These are phyloP conservation scores for Rutidosis leptorrhynchoides DNA, from an alignment of 129 eudicot species.

Conservation along the genomic window DNA sequence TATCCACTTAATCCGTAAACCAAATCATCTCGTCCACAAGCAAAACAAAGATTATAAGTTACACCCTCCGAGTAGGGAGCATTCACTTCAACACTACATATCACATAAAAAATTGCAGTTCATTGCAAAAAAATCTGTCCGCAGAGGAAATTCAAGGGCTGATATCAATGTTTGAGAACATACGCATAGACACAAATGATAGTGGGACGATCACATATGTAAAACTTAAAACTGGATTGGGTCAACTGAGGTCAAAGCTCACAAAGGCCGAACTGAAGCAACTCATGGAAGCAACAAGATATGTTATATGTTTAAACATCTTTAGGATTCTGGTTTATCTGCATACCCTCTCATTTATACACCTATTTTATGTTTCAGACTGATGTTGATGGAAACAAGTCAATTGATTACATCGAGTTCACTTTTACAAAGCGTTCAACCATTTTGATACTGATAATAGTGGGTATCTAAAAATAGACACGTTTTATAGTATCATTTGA, in stretches of 20 bases:
- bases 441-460: constrained; percentile 76
- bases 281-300: constrained; percentile 91
- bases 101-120: constrained; percentile 39
- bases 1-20: no score
- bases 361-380: constrained; percentile 40
- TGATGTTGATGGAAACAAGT: constrained; percentile 89
- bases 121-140: constrained; percentile 83
- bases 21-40: not conserved
- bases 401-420: constrained; percentile 86
- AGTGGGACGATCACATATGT: constrained; percentile 86
- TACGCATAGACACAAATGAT: constrained; percentile 86
- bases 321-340: constrained; percentile 12
- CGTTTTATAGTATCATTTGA: not conserved
- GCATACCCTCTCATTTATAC: not conserved
- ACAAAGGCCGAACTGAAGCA: constrained; percentile 82
- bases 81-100: not conserved
- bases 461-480: constrained; percentile 44
- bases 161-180: constrained; percentile 73
- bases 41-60: no score
- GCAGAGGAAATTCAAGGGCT: constrained; percentile 86
- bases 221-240: constrained; percentile 80
- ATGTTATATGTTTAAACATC: constrained; percentile 1
- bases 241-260: constrained; percentile 85
- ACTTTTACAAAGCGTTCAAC: constrained; percentile 77
- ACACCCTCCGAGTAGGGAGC: no score